Base-by-base conservation (phyloP, 2,329 filamentous ascomycete species). In the Arthrobotrys pseudoclavata region DNA sequence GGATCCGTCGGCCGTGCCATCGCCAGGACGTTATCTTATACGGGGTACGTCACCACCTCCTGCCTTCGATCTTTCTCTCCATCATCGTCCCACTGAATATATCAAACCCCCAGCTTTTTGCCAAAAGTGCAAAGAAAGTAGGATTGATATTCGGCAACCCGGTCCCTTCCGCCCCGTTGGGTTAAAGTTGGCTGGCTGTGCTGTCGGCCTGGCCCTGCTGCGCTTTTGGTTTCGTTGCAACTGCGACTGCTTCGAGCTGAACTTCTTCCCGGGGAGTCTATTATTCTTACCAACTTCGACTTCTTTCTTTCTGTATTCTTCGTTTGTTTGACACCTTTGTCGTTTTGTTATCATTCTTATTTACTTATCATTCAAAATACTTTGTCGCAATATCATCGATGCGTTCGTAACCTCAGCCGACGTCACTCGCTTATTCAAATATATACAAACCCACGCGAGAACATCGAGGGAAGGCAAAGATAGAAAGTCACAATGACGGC, bases 391-490 rank as follows among this genome's bases (percentile, higher is more conserved):
- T 34, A 34, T 9, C 7, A 48, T 34, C n/a, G 22, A 48, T 48
- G 61, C 34, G 10, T 62, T 42, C 24, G 40, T 62, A 62, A 47
- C 57, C n/a, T 4, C 34, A 13, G 13, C 18, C 57, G 37, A 62
- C 40, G 22, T 62, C 57, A 45, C 57, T 62, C 57, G 57, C 57
- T 62, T 62, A 62, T 37, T 29, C 34, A 40, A 31, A 31, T 24
- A 37, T 15, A 40, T 47, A 20, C 18, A 4, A 13, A 18, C 29
- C 52, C 37, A 62, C 57, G 18, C 10, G 29, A 22, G 3, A 48
- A 48, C 6, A 48, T 18, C 4, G 20, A 48, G 3, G 24, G 3
- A 48, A 48, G 10, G 34, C 1, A 50, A 15, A 31, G 29, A 18
- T 7, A 40, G n/a, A n/a, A 31, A 4, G 50, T 5, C 48, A 37